A percentile compares a stretch with the other conserved stretches of the same genome.
Conservation (phyloP, 2,329 filamentous ascomycete species). For the Septoria linicola region DNA sequence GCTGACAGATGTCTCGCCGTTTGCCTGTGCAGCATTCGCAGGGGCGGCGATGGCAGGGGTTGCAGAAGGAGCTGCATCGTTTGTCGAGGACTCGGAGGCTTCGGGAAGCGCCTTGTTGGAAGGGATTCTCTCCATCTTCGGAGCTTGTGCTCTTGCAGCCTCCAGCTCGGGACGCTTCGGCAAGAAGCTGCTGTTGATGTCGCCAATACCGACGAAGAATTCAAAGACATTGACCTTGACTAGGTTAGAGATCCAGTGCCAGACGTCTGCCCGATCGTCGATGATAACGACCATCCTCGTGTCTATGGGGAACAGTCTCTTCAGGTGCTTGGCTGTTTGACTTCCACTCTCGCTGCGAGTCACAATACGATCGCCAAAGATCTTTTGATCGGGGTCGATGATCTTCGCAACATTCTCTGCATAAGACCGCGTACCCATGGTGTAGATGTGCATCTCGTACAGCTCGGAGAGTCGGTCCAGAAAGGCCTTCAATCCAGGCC, state of each 20-base stretch:
- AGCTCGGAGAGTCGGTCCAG: conserved; percentile 72
- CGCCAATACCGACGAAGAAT: conserved; percentile 96
- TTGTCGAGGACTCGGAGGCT: conserved; percentile 5
- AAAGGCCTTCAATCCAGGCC: conserved; percentile 80
- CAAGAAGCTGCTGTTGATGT: conserved; percentile 97
- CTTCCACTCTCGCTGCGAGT: conserved; percentile 96
- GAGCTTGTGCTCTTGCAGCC: conserved; percentile 29
- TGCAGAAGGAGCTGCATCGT: conserved; percentile 1
- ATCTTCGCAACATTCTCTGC: conserved; percentile 88
- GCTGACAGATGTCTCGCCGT: conserved; percentile 58
- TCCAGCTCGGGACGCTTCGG: conserved; percentile 65
- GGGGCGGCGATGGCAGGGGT: conserved; percentile 20
- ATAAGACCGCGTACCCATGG: conserved; percentile 98
- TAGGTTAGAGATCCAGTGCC: conserved; percentile 88
- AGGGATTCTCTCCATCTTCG: conserved; percentile 23
- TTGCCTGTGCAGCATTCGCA: conserved; percentile 25
- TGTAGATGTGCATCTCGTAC: conserved; percentile 97
- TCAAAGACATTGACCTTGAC: conserved; percentile 95
- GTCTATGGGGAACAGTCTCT: conserved; percentile 89
- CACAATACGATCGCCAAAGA: conserved; percentile 92
- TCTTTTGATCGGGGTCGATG: conserved; percentile 82
- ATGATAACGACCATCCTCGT: conserved; percentile 99
- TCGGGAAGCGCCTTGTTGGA: conserved; percentile 21
- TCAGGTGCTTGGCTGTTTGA: conserved; percentile 83
- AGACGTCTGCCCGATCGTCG: conserved; percentile 93